These are phyloP conservation scores for Tritrichomonas foetus DNA, from an alignment of 208 protist genomes.

Conservation along the genomic window DNA sequence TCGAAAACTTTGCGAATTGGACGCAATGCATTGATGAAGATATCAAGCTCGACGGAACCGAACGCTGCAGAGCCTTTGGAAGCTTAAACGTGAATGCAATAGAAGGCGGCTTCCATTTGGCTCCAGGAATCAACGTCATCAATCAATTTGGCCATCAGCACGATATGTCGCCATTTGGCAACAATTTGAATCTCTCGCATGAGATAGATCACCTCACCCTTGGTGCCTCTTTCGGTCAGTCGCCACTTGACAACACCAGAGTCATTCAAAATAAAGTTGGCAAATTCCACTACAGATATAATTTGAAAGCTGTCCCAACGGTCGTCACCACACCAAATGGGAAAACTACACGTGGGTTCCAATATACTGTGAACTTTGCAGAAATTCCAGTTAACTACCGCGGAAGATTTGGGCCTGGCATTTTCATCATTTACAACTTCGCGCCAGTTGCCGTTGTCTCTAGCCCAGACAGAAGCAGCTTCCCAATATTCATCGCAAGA, in stretches of 20 bases:
- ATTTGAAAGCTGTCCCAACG: not conserved
- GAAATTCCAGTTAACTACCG: not conserved
- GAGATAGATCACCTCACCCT: slow-evolving; percentile 7
- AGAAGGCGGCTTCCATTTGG: slow-evolving; percentile 6
- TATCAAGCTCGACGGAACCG: not conserved
- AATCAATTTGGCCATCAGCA: not conserved
- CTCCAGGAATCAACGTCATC: slow-evolving; percentile 7
- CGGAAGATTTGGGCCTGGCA: not conserved
- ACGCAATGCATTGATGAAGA: not conserved
- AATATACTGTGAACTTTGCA: not conserved
- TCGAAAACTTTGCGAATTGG: not conserved
- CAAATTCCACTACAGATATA: not conserved
- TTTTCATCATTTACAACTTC: slow-evolving; percentile 21
- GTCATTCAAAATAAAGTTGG: not conserved
- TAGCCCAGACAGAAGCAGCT: not conserved
- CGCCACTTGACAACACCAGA: not conserved
- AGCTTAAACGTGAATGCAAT: not conserved
- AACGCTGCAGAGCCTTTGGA: not conserved
- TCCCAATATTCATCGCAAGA: not conserved
- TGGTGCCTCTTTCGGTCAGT: not conserved
- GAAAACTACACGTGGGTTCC: not conserved
- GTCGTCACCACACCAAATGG: not conserved
- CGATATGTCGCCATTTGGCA: not conserved
- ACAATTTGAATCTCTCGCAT: not conserved
- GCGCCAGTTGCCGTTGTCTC: not conserved